phyloP scores from a whole-genome alignment of 2,329 filamentous ascomycete species.

The Aaosphaeria arxii region DNA sequence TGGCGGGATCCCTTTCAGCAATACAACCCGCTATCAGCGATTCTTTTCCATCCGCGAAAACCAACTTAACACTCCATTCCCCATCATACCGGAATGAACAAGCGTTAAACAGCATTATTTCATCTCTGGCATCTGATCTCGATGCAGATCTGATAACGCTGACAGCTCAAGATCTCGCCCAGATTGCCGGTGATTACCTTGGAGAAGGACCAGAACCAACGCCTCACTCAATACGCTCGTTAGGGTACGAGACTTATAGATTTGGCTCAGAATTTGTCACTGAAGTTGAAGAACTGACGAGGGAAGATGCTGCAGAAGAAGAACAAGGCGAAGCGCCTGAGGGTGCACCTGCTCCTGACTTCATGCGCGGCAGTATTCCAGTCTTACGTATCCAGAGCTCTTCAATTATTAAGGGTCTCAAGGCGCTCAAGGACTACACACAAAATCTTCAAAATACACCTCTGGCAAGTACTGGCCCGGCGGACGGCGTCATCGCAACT shows the following conservation, averaged over 20 bases:
- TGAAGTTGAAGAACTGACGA: constrained; percentile 26
- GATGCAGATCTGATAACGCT: constrained; percentile 66
- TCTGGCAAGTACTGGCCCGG: not conserved
- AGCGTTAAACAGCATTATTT: constrained; percentile 60
- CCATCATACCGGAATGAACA: constrained; percentile 54
- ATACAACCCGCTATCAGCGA: constrained; percentile 36
- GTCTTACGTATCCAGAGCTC: not conserved
- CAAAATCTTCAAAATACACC: not conserved
- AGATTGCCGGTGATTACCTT: constrained; percentile 67
- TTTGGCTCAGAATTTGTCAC: constrained; percentile 27
- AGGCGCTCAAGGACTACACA: not conserved
- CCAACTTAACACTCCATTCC: constrained; percentile 59
- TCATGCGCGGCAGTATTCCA: not conserved
- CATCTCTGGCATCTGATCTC: constrained; percentile 59
- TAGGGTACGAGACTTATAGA: constrained; percentile 56
- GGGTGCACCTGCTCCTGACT: not conserved
- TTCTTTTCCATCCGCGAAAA: constrained; percentile 49
- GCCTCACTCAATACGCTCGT: constrained; percentile 43
- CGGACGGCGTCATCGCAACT: not conserved
- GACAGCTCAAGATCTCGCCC: constrained; percentile 67
- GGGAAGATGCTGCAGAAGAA: constrained; percentile 12
- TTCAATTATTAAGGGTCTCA: not conserved
- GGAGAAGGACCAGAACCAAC: constrained; percentile 58
- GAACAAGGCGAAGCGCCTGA: constrained; percentile 31
- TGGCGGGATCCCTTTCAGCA: constrained; percentile 48